Percentiles rank a stretch among this genome's conserved stretches.
phyloP scores from a whole-genome alignment of 106 monocot genomes.

The Vanilla planifolia region DNA sequence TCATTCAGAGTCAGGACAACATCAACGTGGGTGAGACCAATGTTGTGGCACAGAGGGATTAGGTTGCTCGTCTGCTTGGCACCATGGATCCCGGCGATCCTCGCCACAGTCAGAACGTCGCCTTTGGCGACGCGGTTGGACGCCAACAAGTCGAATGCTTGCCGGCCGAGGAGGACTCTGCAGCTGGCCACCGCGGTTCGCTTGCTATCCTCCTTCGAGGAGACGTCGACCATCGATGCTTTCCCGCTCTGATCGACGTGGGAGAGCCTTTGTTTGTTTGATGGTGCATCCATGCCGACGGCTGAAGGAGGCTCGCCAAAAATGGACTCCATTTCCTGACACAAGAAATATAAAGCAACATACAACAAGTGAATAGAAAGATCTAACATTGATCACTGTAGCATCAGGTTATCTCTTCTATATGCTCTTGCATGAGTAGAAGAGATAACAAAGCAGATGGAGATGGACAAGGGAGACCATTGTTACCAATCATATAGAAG shows the following conservation, averaged over 20 bases:
- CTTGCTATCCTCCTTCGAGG: slow-evolving; percentile 58
- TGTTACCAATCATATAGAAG: no score
- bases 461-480: no score
- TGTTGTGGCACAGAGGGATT: slow-evolving; percentile 88
- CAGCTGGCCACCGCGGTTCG: slow-evolving; percentile 71
- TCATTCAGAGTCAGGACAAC: slow-evolving; percentile 60
- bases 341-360: no score
- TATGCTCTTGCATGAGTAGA: neutral
- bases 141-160: slow-evolving; percentile 65
- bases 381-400: neutral
- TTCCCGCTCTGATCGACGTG: slow-evolving; percentile 56
- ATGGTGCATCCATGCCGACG: slow-evolving; percentile 14
- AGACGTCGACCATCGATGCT: slow-evolving; percentile 83
- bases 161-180: slow-evolving; percentile 69
- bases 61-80: slow-evolving; percentile 80
- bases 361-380: neutral
- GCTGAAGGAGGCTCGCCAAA: slow-evolving; percentile 58
- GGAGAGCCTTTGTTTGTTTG: slow-evolving; percentile 24
- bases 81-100: slow-evolving; percentile 81
- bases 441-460: neutral
- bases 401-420: no score
- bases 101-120: slow-evolving; percentile 81
- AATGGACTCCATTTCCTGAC: slow-evolving; percentile 79
- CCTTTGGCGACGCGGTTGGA: slow-evolving; percentile 87
- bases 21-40: slow-evolving; percentile 44